Percentiles rank a stretch among this genome's conserved stretches.
Evolutionary conservation across 2,329 filamentous ascomycete genomes (phyloP).

Genomic region (Fusarium graminum): DNA sequence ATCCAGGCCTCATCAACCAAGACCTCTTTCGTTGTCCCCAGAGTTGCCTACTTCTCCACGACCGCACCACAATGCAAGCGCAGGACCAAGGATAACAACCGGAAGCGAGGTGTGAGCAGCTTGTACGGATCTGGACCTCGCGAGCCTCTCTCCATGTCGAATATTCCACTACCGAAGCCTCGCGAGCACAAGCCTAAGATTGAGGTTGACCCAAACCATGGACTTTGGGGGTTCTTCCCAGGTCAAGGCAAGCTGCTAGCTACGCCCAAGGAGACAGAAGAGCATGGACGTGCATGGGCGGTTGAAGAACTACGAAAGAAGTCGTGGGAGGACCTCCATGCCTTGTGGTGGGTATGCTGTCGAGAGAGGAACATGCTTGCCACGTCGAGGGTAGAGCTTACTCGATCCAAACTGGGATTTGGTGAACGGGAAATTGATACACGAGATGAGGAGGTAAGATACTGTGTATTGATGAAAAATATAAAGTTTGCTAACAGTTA

Average conservation of each 20-base stretch:
- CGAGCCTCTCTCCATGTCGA: conserved; percentile 79
- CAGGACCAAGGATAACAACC: conserved; percentile 79
- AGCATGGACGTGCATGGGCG: conserved; percentile 86
- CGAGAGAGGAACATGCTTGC: conserved; percentile 90
- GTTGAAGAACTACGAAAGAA: conserved; percentile 88
- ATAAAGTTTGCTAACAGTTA: conserved; percentile 26
- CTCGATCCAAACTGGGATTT: conserved; percentile 76
- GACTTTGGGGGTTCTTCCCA: conserved; percentile 93
- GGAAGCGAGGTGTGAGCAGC: conserved; percentile 82
- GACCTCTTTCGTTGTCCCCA: conserved; percentile 22
- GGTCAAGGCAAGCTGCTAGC: conserved; percentile 75
- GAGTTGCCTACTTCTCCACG: conserved; percentile 64
- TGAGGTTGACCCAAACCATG: conserved; percentile 79
- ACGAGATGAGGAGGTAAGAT: conserved; percentile 77
- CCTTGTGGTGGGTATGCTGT: conserved; percentile 93
- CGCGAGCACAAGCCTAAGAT: conserved; percentile 69
- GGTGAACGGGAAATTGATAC: conserved; percentile 75
- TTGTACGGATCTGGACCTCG: conserved; percentile 82
- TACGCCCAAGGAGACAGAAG: conserved; percentile 76
- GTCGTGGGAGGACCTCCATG: conserved; percentile 93
- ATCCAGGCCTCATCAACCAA: conserved; percentile 35
- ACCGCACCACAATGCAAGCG: conserved; percentile 63
- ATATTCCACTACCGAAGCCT: conserved; percentile 80
- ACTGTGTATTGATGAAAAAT: neutral
- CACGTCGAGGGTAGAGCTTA: conserved; percentile 80